Evolutionary conservation across 2,329 filamentous ascomycete species (phyloP).

Genomic region (Epichloe sp.): DNA sequence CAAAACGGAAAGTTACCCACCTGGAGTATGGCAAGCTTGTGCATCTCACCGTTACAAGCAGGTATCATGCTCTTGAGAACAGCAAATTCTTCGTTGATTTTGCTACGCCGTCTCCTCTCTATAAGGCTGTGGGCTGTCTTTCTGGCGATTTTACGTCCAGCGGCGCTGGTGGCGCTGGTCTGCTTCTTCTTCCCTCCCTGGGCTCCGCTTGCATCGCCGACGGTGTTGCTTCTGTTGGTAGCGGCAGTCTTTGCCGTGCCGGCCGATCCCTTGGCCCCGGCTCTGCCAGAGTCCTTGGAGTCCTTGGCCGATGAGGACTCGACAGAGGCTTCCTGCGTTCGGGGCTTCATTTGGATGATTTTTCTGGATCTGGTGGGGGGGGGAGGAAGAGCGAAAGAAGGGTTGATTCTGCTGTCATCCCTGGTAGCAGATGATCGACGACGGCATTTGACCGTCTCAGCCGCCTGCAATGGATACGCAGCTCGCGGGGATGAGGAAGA

Average conservation of each 20-base stretch:
- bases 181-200: constrained; percentile 59
- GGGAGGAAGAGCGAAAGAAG: constrained; percentile 70
- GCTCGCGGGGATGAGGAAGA: constrained; percentile 11
- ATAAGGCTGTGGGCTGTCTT: constrained; percentile 96
- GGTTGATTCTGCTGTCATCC: constrained; percentile 31
- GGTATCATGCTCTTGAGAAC: constrained; percentile 92
- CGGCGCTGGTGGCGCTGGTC: constrained; percentile 61
- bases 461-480: constrained; percentile 33
- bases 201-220: constrained; percentile 7
- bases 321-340: constrained; percentile 26
- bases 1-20: constrained; percentile 31
- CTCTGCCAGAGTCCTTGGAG: constrained; percentile 13
- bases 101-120: constrained; percentile 75
- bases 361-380: constrained; percentile 91
- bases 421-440: constrained; percentile 35
- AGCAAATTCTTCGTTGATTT: constrained; percentile 98
- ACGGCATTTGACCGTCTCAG: constrained; percentile 39
- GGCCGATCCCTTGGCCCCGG: constrained; percentile 10
- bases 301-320: constrained; percentile 14
- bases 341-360: constrained; percentile 95
- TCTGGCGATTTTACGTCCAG: constrained; percentile 85
- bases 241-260: constrained; percentile 10
- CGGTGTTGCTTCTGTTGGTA: constrained; percentile 3
- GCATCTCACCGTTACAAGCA: constrained; percentile 93
- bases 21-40: constrained; percentile 91